Evolutionary conservation across 257 asterid species (phyloP).

Genomic region (Nicotiana undulata): DNA sequence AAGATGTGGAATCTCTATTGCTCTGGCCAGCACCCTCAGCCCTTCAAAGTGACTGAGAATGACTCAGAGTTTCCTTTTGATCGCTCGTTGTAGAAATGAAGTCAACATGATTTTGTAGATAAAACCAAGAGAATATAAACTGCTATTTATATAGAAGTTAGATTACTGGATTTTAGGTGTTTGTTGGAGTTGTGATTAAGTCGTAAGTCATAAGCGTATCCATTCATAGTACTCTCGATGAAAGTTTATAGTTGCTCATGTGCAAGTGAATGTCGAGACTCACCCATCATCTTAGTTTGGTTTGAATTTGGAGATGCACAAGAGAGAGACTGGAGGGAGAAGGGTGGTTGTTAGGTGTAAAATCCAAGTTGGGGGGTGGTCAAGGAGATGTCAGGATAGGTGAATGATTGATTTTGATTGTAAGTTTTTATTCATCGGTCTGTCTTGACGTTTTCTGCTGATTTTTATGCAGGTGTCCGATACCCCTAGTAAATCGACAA

Average conservation of each 20-base stretch:
- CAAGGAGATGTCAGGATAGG: not conserved
- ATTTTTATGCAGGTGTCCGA: not conserved
- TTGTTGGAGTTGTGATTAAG: not conserved
- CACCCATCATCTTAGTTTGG: not conserved
- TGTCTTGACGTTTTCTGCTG: not conserved
- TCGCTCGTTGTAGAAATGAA: slow-evolving; percentile 18
- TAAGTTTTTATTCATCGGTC: not conserved
- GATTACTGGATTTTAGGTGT: slow-evolving; percentile 5
- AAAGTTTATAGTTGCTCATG: not conserved
- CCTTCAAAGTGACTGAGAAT: slow-evolving; percentile 72
- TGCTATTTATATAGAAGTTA: slow-evolving; percentile 5
- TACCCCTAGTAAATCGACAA: not conserved
- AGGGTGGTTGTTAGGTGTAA: not conserved
- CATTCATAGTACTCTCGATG: not conserved
- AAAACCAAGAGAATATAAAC: slow-evolving; percentile 15
- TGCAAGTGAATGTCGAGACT: not conserved
- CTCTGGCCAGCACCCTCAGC: slow-evolving; percentile 84
- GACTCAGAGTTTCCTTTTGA: slow-evolving; percentile 61
- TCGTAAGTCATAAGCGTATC: not conserved
- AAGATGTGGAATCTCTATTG: slow-evolving; percentile 93
- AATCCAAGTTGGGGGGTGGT: not conserved
- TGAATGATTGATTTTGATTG: not conserved
- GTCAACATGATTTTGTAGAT: slow-evolving; percentile 37
- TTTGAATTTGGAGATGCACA: not conserved
- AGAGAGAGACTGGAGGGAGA: not conserved